Evolutionary conservation across 371 early-diverging fungal species (phyloP), one percentile per base, ranked within the genome.

Genomic region (Actinomucor elegans): DNA sequence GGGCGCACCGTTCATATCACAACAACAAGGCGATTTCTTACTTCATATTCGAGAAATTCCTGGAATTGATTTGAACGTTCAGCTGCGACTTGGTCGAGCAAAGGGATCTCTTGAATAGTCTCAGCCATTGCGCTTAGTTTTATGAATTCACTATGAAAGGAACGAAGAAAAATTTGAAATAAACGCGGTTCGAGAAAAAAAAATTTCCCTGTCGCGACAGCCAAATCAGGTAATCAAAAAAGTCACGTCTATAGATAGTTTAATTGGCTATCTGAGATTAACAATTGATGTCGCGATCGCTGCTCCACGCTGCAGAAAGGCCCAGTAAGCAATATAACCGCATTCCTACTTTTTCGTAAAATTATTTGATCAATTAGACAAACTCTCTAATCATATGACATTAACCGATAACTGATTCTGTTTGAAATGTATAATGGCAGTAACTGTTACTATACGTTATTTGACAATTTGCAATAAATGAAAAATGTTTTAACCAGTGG

Each of bases 1-100:
- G 33, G 21, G 4, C 12, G 6, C 6, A 17, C 12, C 47, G n/a
- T 1, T n/a, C 2, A 3, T 18, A 18, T 14, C 11, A 5, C 14
- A 4, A 37, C 5, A 3, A 18, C 37, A 1, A 2, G 20, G 15
- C 37, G 11, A 34, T 12, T 8, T 14, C 15, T 46, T 61, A 61
- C 61, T 17, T 55, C 61, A 48, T 17, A 51, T 32, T 34, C 24
- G 15, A 61, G 55, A 9, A 61, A 61, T 50, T 61, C 61, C 14
- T 29, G 12, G 12, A 61, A 61, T 26, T 34, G 33, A 8, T 24
- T 18, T 3, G 50, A 45, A 12, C 38, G 45, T 38, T 44, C 32
- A 2, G 18, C 5, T 17, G 44, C 43, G 11, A 56, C 28, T 11
- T 20, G 12, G 36, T 56, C 57, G n/a, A 34, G 21, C 32, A 56